Conservation (phyloP, 1,284 basidiomycete species). For the Ceratobasidium sp. region DNA sequence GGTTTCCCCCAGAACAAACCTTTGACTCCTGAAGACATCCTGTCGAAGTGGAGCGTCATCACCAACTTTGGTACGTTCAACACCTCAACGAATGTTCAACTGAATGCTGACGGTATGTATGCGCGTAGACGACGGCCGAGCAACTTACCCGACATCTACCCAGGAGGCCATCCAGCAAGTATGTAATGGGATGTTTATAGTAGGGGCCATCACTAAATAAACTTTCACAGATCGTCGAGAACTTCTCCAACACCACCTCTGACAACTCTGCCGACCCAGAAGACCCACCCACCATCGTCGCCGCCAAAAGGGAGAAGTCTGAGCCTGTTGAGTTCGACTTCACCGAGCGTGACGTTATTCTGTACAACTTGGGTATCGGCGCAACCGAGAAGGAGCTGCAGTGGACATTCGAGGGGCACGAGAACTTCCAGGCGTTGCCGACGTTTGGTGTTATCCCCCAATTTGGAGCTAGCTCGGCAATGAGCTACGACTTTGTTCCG, state of each 20-base stretch:
- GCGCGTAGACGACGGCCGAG: constrained; percentile 72
- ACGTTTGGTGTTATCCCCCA: constrained; percentile 98
- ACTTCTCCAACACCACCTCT: constrained; percentile 74
- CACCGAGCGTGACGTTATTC: constrained; percentile 89
- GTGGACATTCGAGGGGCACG: constrained; percentile 91
- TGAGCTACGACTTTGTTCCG: constrained; percentile 87
- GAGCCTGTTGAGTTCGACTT: constrained; percentile 76
- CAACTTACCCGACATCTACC: constrained; percentile 78
- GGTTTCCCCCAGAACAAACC: constrained; percentile 84
- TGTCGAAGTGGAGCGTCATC: constrained; percentile 81
- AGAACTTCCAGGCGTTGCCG: constrained; percentile 86
- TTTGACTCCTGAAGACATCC: constrained; percentile 81
- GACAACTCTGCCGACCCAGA: constrained; percentile 60
- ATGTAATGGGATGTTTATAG: constrained; percentile 33
- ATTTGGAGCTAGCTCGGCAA: constrained; percentile 72
- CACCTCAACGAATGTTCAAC: neutral
- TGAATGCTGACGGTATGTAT: constrained; percentile 20
- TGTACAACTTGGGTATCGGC: constrained; percentile 97
- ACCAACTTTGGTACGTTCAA: constrained; percentile 77
- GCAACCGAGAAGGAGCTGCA: constrained; percentile 92
- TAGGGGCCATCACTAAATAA: neutral
- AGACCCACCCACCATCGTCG: constrained; percentile 84
- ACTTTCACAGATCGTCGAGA: constrained; percentile 70
- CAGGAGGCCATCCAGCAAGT: constrained; percentile 80
- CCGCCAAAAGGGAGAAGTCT: constrained; percentile 74